Conservation (phyloP, 2,329 filamentous ascomycete species). For the Colletotrichum gigasporum region DNA sequence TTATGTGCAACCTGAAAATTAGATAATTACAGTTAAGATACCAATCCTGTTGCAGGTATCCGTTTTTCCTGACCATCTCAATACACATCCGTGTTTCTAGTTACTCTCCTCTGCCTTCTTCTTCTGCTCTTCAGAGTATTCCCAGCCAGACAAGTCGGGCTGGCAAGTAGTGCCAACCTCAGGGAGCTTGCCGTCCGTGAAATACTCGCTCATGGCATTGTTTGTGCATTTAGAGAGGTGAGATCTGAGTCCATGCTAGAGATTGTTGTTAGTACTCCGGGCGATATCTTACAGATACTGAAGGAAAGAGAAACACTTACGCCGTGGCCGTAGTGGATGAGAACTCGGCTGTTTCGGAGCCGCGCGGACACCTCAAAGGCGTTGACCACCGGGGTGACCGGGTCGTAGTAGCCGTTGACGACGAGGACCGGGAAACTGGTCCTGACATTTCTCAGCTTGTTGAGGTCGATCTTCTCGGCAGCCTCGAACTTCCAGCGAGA, state of each 20-base stretch:
- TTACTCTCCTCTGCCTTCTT: background rate
- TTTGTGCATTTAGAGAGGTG: conserved; percentile 1
- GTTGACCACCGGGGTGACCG: background rate
- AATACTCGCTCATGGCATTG: background rate
- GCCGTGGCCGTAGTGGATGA: background rate
- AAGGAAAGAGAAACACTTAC: background rate
- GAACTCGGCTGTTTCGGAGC: background rate
- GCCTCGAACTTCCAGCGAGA: background rate
- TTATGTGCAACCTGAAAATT: no score
- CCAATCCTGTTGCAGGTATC: no score
- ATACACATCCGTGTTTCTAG: no score
- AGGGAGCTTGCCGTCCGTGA: background rate
- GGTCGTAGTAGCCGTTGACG: background rate
- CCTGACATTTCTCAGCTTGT: background rate
- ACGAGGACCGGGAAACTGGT: background rate
- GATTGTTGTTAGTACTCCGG: background rate
- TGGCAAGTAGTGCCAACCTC: background rate
- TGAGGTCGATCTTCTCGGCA: background rate
- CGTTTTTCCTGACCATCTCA: no score
- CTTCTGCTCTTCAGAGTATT: background rate
- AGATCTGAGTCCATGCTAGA: background rate
- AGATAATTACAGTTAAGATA: no score
- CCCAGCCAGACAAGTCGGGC: background rate
- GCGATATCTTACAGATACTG: background rate
- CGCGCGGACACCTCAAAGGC: background rate